A percentile compares a stretch with the other conserved stretches of the same genome.
Evolutionary conservation across 1,139 yeast species (phyloP).

Genomic region (Hemisphaericaspora xylofermentans): DNA sequence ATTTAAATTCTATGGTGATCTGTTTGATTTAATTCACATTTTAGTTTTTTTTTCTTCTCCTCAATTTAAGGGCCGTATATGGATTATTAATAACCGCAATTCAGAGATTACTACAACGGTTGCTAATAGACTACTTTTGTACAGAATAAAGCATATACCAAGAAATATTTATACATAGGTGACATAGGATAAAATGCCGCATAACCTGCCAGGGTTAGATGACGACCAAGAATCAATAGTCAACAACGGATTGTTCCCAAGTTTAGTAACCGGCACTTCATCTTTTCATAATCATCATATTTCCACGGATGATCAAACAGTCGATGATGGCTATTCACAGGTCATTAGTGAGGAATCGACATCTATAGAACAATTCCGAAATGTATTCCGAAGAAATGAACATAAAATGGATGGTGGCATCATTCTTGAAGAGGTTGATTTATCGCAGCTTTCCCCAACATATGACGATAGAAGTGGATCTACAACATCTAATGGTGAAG

Average conservation of each 20-base stretch:
- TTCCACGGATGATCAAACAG: neutral
- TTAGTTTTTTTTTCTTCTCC: neutral
- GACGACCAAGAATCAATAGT: neutral
- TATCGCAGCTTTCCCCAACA: slow-evolving; percentile 6
- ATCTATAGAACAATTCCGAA: slow-evolving; percentile 11
- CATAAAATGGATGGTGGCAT: neutral
- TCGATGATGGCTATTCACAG: slow-evolving; percentile 1
- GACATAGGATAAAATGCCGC: neutral
- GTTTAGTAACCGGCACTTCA: slow-evolving; percentile 3
- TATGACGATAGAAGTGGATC: neutral
- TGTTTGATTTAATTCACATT: too few species aligned
- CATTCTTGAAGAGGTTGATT: slow-evolving; percentile 8
- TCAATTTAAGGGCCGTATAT: too few species aligned
- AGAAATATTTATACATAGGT: neutral
- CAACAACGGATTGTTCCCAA: slow-evolving; percentile 13
- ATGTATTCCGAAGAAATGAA: slow-evolving; percentile 6
- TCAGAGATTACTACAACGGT: too few species aligned
- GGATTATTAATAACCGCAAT: too few species aligned
- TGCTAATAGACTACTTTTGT: too few species aligned
- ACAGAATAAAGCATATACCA: too few species aligned
- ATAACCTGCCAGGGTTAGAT: neutral
- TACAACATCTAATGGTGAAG: neutral
- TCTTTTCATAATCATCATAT: neutral
- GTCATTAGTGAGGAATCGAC: slow-evolving; percentile 1
- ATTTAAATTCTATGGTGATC: too few species aligned